These are phyloP conservation scores for Kregervanrija pseudodelftensis DNA, from an alignment of 805 yeast genomes.

Conservation along the genomic window DNA sequence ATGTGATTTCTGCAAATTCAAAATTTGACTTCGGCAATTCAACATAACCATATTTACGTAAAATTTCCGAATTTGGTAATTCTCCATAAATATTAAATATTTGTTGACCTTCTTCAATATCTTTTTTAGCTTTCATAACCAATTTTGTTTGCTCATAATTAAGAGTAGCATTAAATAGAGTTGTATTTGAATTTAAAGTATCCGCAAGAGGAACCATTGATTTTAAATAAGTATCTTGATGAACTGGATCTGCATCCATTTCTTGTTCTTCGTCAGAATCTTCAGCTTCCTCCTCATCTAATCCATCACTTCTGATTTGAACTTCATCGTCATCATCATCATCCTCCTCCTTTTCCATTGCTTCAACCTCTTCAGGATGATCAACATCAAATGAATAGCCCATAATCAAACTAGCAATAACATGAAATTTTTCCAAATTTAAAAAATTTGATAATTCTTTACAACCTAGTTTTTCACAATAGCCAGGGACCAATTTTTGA, in stretches of 20 bases:
- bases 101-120: conserved; percentile 62
- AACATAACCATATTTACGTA: conserved; percentile 88
- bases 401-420: conserved; percentile 75
- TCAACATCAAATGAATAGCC: conserved; percentile 88
- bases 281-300: conserved; percentile 13
- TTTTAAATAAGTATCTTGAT: conserved; percentile 40
- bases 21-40: conserved; percentile 61
- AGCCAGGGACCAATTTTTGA: conserved; percentile 33
- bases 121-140: conserved; percentile 64
- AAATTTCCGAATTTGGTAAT: conserved; percentile 82
- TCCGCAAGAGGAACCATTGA: conserved; percentile 95
- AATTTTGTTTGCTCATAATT: conserved; percentile 42
- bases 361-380: conserved; percentile 23
- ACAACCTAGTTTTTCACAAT: conserved; percentile 33
- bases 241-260: conserved; percentile 18
- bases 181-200: conserved; percentile 79
- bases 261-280: conserved; percentile 11
- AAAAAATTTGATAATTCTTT: conserved; percentile 27
- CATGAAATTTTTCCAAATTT: conserved; percentile 54
- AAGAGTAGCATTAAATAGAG: conserved; percentile 66
- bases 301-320: conserved; percentile 17
- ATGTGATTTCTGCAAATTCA: conserved; percentile 75
- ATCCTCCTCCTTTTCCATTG: conserved; percentile 24
- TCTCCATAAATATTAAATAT: conserved; percentile 86
- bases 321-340: conserved; percentile 20